Conservation (phyloP, 805 yeast species). For the Cyberlindnera nakhonratchasimensis region DNA sequence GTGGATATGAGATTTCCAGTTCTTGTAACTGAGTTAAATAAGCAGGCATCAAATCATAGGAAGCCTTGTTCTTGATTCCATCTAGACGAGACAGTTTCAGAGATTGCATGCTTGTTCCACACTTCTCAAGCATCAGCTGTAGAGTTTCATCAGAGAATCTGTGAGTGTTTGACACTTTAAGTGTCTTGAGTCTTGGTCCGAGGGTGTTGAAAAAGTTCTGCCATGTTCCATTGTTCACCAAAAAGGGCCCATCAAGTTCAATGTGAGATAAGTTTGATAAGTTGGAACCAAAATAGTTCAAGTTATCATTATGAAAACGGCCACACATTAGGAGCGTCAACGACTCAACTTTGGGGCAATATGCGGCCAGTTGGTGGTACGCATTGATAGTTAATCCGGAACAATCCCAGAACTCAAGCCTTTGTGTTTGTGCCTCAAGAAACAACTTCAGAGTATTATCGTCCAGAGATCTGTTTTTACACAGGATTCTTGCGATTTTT, state of each 20-base stretch:
- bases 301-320: slow-evolving; percentile 73
- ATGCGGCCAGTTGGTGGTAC: slow-evolving; percentile 66
- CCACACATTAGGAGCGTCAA: slow-evolving; percentile 90
- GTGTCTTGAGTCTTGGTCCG: slow-evolving; percentile 50
- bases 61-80: slow-evolving; percentile 55
- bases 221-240: slow-evolving; percentile 79
- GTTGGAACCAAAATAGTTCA: slow-evolving; percentile 59
- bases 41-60: slow-evolving; percentile 64
- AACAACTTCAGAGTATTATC: slow-evolving; percentile 72
- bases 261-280: slow-evolving; percentile 51
- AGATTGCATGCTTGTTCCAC: slow-evolving; percentile 52
- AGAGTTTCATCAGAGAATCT: slow-evolving; percentile 70
- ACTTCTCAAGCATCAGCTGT: slow-evolving; percentile 54
- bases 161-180: slow-evolving; percentile 79
- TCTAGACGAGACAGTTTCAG: slow-evolving; percentile 68
- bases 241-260: slow-evolving; percentile 84
- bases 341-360: slow-evolving; percentile 66
- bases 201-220: slow-evolving; percentile 59
- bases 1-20: slow-evolving; percentile 68
- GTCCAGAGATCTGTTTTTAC: slow-evolving; percentile 77
- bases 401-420: slow-evolving; percentile 88
- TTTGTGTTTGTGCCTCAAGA: slow-evolving; percentile 52
- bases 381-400: slow-evolving; percentile 69
- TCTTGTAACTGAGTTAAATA: slow-evolving; percentile 50
- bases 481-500: slow-evolving; percentile 70